Evolutionary conservation across 345 rosid species (phyloP), one percentile per base, ranked within the genome.

Genomic region (Pugionium cornutum): DNA sequence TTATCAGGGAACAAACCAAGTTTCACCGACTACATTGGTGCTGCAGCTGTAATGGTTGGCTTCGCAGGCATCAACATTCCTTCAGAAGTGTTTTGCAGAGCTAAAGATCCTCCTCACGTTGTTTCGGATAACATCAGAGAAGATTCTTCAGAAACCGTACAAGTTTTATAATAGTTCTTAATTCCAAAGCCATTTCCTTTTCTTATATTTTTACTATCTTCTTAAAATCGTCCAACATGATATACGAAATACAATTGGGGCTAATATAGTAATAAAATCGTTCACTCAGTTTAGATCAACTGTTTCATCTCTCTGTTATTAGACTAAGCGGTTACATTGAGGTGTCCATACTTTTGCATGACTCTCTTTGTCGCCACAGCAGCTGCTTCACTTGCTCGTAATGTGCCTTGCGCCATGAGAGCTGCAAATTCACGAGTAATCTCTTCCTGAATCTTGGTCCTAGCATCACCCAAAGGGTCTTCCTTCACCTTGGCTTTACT

Each of bases 11-110:
- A 80, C 75, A 78, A 89, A 7, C 95, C 96, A 43, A 71, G 77
- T 62, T 73, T 82, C 63, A 76, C 87, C 53, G 88, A 88, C 74
- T 86, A 82, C 68, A 79, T 89, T 62, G 99, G 99, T 27, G 96
- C 97, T 42, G 68, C 66, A 4, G 90, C 97, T 45, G 99, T 94
- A 34, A 85, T 89, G 90, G 78, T 88, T 9, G 97, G 97, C 4
- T 89, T 94, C 66, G 84, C 86, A 3, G 97, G 99, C 57, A 89
- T 94, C 76, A 94, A 85, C 70, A 74, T 88, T 64, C 99, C 96
- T 45, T 50, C 82, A 2, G 86, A 85, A 35, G 51, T 74, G 37
- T 76, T 77, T 62, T 52, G 76, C 76, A 70, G 66, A 76, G 77
- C 84, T 31, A 59, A 81, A 71, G 86, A 70, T 47, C 48, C 64